These are phyloP conservation scores for Penicillium atrosanguineum DNA, from an alignment of 495 filamentous ascomycete genomes.

Conservation along the genomic window DNA sequence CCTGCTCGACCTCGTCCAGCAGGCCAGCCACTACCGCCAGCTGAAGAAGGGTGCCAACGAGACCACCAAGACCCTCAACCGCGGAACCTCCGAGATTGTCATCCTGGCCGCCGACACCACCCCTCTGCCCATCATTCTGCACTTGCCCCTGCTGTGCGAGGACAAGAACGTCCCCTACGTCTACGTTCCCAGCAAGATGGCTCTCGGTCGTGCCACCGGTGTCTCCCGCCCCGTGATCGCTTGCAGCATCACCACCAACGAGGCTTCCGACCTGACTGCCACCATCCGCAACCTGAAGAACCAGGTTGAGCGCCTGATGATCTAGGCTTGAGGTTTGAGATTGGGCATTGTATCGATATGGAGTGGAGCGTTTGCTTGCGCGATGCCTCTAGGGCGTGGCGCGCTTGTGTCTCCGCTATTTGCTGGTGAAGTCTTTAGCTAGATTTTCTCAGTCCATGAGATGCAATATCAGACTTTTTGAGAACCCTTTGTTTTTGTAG, in stretches of 20 bases:
- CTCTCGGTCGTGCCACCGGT: slow-evolving; percentile 71
- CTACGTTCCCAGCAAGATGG: slow-evolving; percentile 63
- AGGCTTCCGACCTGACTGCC: slow-evolving; percentile 78
- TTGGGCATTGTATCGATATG: slow-evolving; percentile 3
- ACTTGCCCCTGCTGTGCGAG: slow-evolving; percentile 83
- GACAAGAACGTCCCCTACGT: slow-evolving; percentile 78
- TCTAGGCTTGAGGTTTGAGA: slow-evolving; percentile 55
- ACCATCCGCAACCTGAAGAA: slow-evolving; percentile 86
- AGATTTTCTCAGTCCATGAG: slow-evolving; percentile 11
- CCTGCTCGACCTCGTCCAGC: slow-evolving; percentile 84
- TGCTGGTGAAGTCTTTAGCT: slow-evolving; percentile 23
- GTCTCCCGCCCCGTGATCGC: slow-evolving; percentile 86
- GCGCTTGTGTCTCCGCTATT: neutral
- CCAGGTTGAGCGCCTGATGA: slow-evolving; percentile 95
- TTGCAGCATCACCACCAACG: slow-evolving; percentile 76
- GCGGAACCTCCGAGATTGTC: slow-evolving; percentile 84
- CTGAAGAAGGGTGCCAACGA: slow-evolving; percentile 58
- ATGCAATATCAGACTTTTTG: slow-evolving; percentile 13
- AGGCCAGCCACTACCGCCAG: slow-evolving; percentile 79
- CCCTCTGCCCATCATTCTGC: slow-evolving; percentile 83
- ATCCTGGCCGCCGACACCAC: slow-evolving; percentile 84
- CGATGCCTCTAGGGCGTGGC: neutral
- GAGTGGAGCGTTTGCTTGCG: neutral
- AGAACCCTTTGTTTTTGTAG: slow-evolving; percentile 1
- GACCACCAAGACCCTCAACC: slow-evolving; percentile 84